Conservation (phyloP, 1,284 basidiomycete genomes). For the Schizophyllum commune region DNA sequence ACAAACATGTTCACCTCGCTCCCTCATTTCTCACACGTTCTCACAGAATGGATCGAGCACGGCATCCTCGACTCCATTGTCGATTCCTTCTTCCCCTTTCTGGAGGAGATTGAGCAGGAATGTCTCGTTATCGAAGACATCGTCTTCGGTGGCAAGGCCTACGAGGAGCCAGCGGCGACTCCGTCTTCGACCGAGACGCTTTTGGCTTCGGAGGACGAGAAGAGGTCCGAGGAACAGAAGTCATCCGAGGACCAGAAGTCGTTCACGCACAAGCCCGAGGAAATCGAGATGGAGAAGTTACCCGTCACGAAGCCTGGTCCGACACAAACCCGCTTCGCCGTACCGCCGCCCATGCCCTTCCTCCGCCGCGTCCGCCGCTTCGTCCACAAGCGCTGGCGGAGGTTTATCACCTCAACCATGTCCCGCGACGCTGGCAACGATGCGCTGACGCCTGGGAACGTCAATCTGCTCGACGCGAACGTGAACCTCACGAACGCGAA, state of each 20-base stretch:
- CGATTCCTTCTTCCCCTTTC: constrained; percentile 88
- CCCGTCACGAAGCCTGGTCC: not conserved
- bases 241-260: not conserved
- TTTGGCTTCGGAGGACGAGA: not conserved
- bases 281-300: not conserved
- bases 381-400: not conserved
- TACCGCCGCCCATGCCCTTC: not conserved
- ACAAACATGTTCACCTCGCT: constrained; percentile 10
- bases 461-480: no score
- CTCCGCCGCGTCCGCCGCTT: not conserved
- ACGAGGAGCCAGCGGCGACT: not conserved
- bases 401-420: not conserved
- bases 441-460: not conserved
- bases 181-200: not conserved
- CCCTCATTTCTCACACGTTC: not conserved
- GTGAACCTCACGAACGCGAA: not conserved
- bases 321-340: not conserved
- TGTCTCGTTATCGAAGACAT: constrained; percentile 73
- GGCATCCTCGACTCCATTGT: constrained; percentile 91
- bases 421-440: not conserved
- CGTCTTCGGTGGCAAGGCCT: constrained; percentile 35
- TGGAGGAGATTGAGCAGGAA: constrained; percentile 80
- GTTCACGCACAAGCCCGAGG: not conserved
- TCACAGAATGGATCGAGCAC: constrained; percentile 89
- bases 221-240: not conserved